Evolutionary conservation across 208 protist genomes (phyloP), one percentile per base, ranked within the genome.

Genomic region (Leishmania arabica): DNA sequence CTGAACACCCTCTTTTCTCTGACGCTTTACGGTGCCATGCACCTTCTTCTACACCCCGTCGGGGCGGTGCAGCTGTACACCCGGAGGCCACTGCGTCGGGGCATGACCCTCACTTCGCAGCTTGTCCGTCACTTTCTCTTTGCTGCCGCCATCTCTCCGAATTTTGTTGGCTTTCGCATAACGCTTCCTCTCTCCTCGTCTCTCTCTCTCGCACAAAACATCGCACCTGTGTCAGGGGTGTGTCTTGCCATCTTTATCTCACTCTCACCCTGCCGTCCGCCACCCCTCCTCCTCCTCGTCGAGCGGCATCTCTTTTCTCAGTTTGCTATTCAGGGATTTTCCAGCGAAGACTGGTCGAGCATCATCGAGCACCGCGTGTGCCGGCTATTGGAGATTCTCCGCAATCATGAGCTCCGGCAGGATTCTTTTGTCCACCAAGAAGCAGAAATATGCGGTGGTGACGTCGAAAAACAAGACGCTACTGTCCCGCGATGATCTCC

Each of bases 361-460:
- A 34, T 34, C 42, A 73, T 64, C 17, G 27, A 75, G 5, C n/a
- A 5, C 71, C 5, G 27, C 15, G 27, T 58, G 47, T 15, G 31
- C 3, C 17, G 47, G n/a, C n/a, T 47, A 24, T 19, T 15, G n/a
- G 37, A 15, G 47, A 45, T 45, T 64, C 21, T 11, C 37, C 47
- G 34, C 72, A 54, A 68, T 65, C 37, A 85, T 85, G 82, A 85
- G 82, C 65, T 60, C 77, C 4, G 64, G 73, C n/a, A 85, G 64
- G 65, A 82, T 88, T 69, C 47, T 90, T 17, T 54, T 85, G 21
- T 95, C 93, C 31, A 86, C 84, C 68, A 91, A 89, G 37, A 85
- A 83, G 49, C 80, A 89, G 68, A 86, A 88, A 66, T 95, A 95
- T 83, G 84, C 88, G 11, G 80, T 97, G 51, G 87, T 88, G 37